Evolutionary conservation across 2,329 filamentous ascomycete genomes (phyloP), one percentile per base, ranked within the genome.

Genomic region (Teratosphaeria epicoccoides): DNA sequence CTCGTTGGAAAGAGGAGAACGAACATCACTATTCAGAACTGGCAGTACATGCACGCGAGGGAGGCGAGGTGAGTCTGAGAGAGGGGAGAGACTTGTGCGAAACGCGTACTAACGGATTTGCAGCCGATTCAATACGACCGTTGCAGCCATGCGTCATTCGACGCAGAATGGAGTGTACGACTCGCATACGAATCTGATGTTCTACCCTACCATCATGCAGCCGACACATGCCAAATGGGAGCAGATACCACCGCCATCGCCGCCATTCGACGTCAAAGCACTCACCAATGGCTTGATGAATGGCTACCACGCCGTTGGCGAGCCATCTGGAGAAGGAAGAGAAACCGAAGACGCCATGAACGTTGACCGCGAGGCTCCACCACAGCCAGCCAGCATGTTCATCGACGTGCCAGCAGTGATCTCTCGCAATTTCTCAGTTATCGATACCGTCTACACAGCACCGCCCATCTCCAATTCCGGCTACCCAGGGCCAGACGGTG

Each of bases 11-110:
- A 94, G 74, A 80, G 86, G 59, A 86, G 85, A 61, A 85, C 95
- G 37, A 85, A 89, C 54, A 85, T 97, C 53, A 97, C 90, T 49
- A 88, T 94, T 61, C 82, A 85, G 52, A 98, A 97, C 68, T 98
- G 93, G 93, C 93, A 95, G 79, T 76, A 93, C 52, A 89, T 97
- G 71, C 93, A 98, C 70, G 89, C 90, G 24, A 82, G 87, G 48
- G 88, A 91, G 67, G 88, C 91, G 51, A 91, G 86, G 89, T 94
- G 77, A 63, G 77, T 71, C 24, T 9, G 17, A 12, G 17, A 25
- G 46, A 11, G 22, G 23, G 9, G 25, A 10, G 17, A 10, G 14
- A 11, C 3, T 28, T 6, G 20, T 29, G 2, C 20, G 20, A 46
- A 22, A 10, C 22, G 22, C 9, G 20, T 14, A 23, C 24, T 43